Evolutionary conservation across 768 basidiomycete genomes (phyloP), one percentile per base, ranked within the genome.

Genomic region (Crassisporium funariophilum): DNA sequence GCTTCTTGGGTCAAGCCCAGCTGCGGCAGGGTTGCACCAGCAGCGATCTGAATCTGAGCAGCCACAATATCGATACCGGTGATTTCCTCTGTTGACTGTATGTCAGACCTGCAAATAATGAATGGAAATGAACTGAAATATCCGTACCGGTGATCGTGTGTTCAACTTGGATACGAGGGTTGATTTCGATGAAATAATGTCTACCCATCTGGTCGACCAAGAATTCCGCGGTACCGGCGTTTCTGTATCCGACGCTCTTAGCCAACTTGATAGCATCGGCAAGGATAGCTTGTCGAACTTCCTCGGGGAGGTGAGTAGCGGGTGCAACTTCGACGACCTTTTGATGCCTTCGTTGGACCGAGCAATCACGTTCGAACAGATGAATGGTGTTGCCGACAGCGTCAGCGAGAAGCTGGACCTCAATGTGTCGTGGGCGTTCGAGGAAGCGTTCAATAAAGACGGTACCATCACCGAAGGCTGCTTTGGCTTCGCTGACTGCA

Each of bases 111-210:
- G 5, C 22, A 19, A 34, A 31, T n/a, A n/a, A n/a, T 41, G 36
- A 48, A 36, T 20, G 46, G n/a, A n/a, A 15, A 41, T 35, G 33
- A 27, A 13, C n/a, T n/a, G n/a, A 46, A 48, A 46, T 31, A 65
- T 73, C 42, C 55, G 22, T 50, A 91, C 93, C 93, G 50, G 97
- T 98, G 66, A 98, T 98, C 46, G 97, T 98, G 70, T 98, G 97
- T 65, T 98, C 97, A 70, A 99, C 97, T 69, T 99, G 97, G 60
- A 99, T 98, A 73, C 97, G 93, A 22, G 97, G 94, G 70, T 98
- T 98, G 59, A 99, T 98, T 71, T 99, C 97, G 62, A 99, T 98
- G 74, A 99, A 98, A 72, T 98, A 98, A 70, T 97, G 93, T 57
- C 94, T 80, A 58, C 91, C 93, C 77, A 88, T 83, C 64, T 94